These are phyloP conservation scores for Puccinia coronata DNA, from an alignment of 1,284 basidiomycete genomes.

Conservation along the genomic window DNA sequence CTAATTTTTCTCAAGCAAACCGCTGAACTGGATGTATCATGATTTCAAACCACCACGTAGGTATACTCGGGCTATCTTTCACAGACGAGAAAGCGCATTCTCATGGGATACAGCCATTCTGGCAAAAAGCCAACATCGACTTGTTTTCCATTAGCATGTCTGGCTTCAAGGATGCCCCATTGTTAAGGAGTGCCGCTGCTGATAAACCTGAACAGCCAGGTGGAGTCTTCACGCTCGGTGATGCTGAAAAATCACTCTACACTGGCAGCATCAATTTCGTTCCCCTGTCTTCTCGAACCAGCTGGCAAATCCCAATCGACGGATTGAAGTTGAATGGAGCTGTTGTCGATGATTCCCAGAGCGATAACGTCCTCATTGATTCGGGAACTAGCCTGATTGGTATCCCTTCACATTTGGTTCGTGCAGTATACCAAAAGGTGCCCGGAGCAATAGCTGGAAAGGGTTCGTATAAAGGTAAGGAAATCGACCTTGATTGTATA, in stretches of 20 bases:
- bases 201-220: conserved; percentile 36
- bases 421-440: conserved; percentile 27
- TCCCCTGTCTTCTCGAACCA: conserved; percentile 2
- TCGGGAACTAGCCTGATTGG: conserved; percentile 44
- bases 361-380: conserved; percentile 38
- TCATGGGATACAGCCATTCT: conserved; percentile 33
- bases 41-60: conserved; percentile 4
- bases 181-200: background rate
- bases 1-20: too few relatives aligned
- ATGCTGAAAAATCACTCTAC: conserved; percentile 21
- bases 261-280: conserved; percentile 40
- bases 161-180: conserved; percentile 30
- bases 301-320: conserved; percentile 47
- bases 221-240: conserved; percentile 39
- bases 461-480: conserved; percentile 38
- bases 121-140: conserved; percentile 32
- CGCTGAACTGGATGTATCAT: background rate
- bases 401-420: conserved; percentile 14
- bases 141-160: conserved; percentile 47
- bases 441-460: conserved; percentile 19
- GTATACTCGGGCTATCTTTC: conserved; percentile 35
- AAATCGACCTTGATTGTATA: background rate
- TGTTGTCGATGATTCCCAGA: conserved; percentile 13
- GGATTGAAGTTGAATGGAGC: conserved; percentile 28
- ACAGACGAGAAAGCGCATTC: background rate